Percentiles rank a stretch among this genome's conserved stretches.
phyloP scores from a whole-genome alignment of 1,139 yeast species.

The Oligophagozyma castellii region DNA sequence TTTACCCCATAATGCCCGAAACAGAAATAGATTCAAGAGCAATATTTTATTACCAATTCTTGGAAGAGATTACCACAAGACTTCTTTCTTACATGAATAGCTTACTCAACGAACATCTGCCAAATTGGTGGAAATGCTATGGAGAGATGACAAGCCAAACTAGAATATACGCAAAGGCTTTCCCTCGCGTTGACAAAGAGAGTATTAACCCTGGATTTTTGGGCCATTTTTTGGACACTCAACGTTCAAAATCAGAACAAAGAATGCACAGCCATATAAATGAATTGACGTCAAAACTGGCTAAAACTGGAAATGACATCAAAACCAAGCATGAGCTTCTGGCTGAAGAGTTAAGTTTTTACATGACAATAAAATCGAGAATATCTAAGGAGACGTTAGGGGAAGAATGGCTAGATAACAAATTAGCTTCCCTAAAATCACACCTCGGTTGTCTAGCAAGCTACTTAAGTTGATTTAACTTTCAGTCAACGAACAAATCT shows the following conservation, averaged over 20 bases:
- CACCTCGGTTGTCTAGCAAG: no score
- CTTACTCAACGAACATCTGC: slow-evolving; percentile 29
- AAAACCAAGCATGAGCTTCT: slow-evolving; percentile 36
- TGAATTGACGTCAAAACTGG: slow-evolving; percentile 8
- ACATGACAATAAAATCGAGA: slow-evolving; percentile 33
- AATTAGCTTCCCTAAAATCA: background rate
- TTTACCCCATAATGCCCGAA: no score
- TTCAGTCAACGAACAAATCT: no score
- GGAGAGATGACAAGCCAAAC: slow-evolving; percentile 24
- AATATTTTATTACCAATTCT: slow-evolving; percentile 7
- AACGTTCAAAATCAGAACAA: slow-evolving; percentile 26
- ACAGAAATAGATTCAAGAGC: slow-evolving; percentile 4
- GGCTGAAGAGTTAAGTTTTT: slow-evolving; percentile 51
- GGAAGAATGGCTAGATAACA: slow-evolving; percentile 13
- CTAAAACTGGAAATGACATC: slow-evolving; percentile 11
- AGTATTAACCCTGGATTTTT: slow-evolving; percentile 2
- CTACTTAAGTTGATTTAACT: no score
- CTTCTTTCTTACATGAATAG: slow-evolving; percentile 30
- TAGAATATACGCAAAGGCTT: slow-evolving; percentile 20
- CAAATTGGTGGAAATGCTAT: slow-evolving; percentile 39
- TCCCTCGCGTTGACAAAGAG: slow-evolving; percentile 6
- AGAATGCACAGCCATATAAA: slow-evolving; percentile 23
- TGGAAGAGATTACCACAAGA: slow-evolving; percentile 23
- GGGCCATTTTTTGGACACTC: no score
- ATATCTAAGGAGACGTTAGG: slow-evolving; percentile 26